phyloP scores from a whole-genome alignment of 768 basidiomycete genomes.

The Pisolithus tinctorius region DNA sequence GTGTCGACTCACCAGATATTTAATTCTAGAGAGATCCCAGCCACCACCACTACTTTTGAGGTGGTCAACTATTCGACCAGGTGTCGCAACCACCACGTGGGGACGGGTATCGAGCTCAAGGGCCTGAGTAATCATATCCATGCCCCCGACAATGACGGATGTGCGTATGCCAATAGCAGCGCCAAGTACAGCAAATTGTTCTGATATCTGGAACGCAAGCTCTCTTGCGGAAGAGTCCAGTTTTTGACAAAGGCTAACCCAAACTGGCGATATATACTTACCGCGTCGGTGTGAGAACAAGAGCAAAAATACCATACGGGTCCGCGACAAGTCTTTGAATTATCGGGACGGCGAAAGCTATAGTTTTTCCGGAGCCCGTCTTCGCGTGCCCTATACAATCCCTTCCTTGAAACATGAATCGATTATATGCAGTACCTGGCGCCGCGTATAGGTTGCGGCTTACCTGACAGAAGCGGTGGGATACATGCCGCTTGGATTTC shows the following conservation, averaged over 20 bases:
- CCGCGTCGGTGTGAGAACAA: conserved; percentile 94
- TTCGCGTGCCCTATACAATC: conserved; percentile 98
- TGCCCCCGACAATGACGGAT: conserved; percentile 89
- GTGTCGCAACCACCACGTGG: conserved; percentile 93
- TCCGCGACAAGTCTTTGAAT: conserved; percentile 81
- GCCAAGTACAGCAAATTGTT: conserved; percentile 92
- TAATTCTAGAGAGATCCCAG: conserved; percentile 81
- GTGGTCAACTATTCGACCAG: conserved; percentile 90
- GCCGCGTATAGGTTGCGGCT: conserved; percentile 3
- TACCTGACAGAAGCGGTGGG: conserved; percentile 75
- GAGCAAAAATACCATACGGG: conserved; percentile 91
- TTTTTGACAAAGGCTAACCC: neutral
- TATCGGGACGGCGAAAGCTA: conserved; percentile 95
- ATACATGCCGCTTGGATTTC: conserved; percentile 89
- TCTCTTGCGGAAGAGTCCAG: conserved; percentile 50
- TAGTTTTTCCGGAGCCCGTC: conserved; percentile 96
- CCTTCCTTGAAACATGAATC: conserved; percentile 47
- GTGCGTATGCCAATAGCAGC: conserved; percentile 74
- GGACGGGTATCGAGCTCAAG: conserved; percentile 79
- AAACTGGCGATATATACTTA: conserved; percentile 26
- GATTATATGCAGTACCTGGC: neutral
- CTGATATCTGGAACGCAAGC: conserved; percentile 93
- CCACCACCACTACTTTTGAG: conserved; percentile 66
- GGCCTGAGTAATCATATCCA: conserved; percentile 97
- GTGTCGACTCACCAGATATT: conserved; percentile 60